Evolutionary conservation across 306 rosid genomes (phyloP).

Genomic region (Acacia confusa): DNA sequence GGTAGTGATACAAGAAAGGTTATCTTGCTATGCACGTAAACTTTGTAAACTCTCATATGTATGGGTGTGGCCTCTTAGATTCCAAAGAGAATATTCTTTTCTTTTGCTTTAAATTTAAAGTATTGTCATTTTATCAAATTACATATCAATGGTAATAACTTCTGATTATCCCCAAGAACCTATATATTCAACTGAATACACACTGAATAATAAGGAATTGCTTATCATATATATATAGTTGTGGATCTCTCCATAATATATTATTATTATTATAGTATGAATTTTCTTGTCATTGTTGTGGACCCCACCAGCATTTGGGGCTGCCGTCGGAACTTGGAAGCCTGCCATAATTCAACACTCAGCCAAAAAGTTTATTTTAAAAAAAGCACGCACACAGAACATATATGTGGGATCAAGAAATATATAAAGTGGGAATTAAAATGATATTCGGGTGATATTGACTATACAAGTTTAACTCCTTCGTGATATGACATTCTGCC

Average conservation of each 20-base stretch:
- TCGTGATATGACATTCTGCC: constrained; percentile 39
- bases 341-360: not conserved
- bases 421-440: not conserved
- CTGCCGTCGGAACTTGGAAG: not conserved
- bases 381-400: too few relatives aligned
- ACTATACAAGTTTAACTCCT: constrained; percentile 9
- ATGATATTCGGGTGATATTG: not conserved
- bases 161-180: not conserved
- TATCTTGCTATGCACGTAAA: not conserved
- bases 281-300: not conserved
- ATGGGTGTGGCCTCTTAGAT: not conserved
- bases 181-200: not conserved
- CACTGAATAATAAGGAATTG: not conserved
- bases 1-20: not conserved
- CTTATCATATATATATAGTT: not conserved
- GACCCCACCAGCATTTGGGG: not conserved
- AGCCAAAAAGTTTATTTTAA: not conserved
- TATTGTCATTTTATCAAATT: not conserved
- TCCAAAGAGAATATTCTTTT: not conserved
- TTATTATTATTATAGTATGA: not conserved
- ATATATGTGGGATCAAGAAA: not conserved
- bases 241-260: too few relatives aligned
- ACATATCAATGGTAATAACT: not conserved
- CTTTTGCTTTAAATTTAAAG: not conserved
- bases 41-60: not conserved